Evolutionary conservation across 257 asterid genomes (phyloP), one percentile per base, ranked within the genome.

Genomic region (Nicotiana paniculata): DNA sequence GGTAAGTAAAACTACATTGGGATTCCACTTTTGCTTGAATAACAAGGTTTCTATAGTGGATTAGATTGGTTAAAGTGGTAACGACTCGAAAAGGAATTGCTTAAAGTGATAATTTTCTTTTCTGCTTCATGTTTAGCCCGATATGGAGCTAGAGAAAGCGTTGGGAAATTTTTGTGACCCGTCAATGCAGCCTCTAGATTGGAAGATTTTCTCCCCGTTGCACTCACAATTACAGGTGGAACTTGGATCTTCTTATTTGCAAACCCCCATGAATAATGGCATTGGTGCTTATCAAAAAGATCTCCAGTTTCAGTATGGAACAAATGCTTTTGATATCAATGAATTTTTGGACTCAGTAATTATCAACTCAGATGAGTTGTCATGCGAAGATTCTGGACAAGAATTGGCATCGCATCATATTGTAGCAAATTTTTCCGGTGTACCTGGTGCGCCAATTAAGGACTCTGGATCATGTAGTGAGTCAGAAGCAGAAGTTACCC

Each of bases 201-300:
- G 91, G 89, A 90, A 91, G 77, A 81, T 91, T 18, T 90, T 92
- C 87, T 89, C 98, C 77, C 97, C 98, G 0, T 57, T 89, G 87
- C 93, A 89, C 72, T 87, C 94, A 5, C 97, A 92, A 86, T 87
- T 94, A 90, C 97, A 89, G 83, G 81, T 74, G 18, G 95, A 90
- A 87, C 85, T 90, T 77, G 98, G 93, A 77, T 86, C 92, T 63
- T 82, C 90, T 5, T 86, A 54, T 87, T 65, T 85, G 8, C 84
- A 83, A 72, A 80, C 64, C 83, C 54, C 81, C 80, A 80, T 87
- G 46, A 2, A 55, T 18, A 80, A 80, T 84, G 90, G 89, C 78
- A 57, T 84, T 30, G 67, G 51, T 81, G 79, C 77, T 65, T 59
- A 63, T 70, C 90, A 82, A 57, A 84, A 81, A 15, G 81, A 21